Evolutionary conservation across 306 rosid genomes (phyloP).

Genomic region (Morella rubra): DNA sequence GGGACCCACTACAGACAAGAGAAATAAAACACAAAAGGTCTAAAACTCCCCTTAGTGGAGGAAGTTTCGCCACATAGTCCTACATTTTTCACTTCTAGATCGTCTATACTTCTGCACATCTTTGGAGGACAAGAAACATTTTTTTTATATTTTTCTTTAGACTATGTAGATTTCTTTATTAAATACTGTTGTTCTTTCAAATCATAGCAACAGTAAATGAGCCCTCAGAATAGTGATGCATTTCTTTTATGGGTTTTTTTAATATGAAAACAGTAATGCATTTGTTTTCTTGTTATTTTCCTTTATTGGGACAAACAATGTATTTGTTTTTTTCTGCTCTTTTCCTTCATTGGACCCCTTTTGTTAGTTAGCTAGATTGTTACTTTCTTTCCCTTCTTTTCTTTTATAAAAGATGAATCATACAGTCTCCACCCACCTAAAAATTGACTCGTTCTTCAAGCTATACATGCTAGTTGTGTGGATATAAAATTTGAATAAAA

Average conservation of each 20-base stretch:
- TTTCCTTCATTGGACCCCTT: neutral
- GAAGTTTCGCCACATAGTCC: neutral
- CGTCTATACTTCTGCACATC: no score
- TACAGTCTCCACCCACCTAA: neutral
- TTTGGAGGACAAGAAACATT: no score
- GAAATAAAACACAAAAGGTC: neutral
- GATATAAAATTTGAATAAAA: no score
- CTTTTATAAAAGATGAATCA: neutral
- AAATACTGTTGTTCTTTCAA: neutral
- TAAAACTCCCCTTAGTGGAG: neutral
- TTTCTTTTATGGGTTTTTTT: no score
- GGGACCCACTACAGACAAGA: conserved; percentile 21
- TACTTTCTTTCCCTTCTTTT: no score
- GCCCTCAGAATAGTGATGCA: neutral
- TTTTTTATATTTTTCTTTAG: no score
- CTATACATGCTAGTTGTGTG: no score
- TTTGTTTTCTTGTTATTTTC: neutral
- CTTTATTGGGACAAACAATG: neutral
- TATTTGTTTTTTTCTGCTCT: neutral
- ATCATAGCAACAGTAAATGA: neutral
- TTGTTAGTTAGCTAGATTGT: neutral
- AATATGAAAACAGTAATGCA: neutral
- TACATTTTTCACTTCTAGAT: no score
- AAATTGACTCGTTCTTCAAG: neutral
- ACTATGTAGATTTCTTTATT: no score